These are phyloP conservation scores for Pythium insidiosum DNA, from an alignment of 352 stramenopile species.

Conservation along the genomic window DNA sequence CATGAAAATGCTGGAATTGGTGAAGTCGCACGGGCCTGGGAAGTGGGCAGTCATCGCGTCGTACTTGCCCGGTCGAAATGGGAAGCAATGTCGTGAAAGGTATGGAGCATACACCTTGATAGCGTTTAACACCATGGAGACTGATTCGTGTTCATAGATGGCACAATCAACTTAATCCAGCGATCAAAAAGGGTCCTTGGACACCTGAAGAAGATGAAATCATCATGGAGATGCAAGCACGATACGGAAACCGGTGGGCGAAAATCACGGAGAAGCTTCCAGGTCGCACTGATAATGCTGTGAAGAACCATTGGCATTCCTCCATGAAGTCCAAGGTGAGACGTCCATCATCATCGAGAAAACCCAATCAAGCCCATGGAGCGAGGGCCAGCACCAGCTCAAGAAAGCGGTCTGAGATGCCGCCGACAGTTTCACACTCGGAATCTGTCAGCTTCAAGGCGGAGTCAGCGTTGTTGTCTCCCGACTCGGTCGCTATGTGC, in stretches of 20 bases:
- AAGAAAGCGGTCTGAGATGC: no score
- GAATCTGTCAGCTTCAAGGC: slow-evolving; percentile 1
- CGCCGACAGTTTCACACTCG: neutral
- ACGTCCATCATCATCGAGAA: no score
- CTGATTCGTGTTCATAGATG: no score
- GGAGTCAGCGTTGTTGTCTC: slow-evolving; percentile 20
- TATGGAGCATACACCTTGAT: no score
- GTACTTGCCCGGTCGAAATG: slow-evolving; percentile 72
- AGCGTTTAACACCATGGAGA: no score
- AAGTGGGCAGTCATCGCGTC: slow-evolving; percentile 84
- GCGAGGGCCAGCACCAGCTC: no score
- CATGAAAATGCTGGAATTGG: slow-evolving; percentile 44
- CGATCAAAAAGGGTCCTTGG: slow-evolving; percentile 75
- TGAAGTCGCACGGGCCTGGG: slow-evolving; percentile 39
- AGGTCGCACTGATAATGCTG: slow-evolving; percentile 93
- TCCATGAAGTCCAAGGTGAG: slow-evolving; percentile 62
- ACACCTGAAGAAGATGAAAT: slow-evolving; percentile 80
- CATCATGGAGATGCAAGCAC: slow-evolving; percentile 73
- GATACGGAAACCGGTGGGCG: slow-evolving; percentile 95
- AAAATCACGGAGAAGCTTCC: slow-evolving; percentile 96
- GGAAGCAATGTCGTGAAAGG: slow-evolving; percentile 86
- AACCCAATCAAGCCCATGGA: no score
- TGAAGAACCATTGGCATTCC: slow-evolving; percentile 97
- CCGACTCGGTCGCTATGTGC: slow-evolving; percentile 23
- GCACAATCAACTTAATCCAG: slow-evolving; percentile 81